Conservation (phyloP, 2,329 filamentous ascomycete genomes). For the Trichothecium roseum region DNA sequence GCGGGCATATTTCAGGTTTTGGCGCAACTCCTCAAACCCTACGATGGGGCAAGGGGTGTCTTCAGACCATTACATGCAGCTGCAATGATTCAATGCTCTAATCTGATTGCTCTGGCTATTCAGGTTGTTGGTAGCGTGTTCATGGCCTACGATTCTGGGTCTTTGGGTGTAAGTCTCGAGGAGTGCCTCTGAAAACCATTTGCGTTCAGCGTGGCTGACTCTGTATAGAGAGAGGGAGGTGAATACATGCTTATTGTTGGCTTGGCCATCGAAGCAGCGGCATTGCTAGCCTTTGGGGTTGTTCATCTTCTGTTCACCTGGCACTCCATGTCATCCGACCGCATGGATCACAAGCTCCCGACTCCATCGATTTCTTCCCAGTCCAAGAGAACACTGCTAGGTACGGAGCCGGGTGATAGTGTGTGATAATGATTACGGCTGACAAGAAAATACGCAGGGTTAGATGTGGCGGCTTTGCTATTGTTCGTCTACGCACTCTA, state of each 20-base stretch:
- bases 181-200: no score
- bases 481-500: conserved; percentile 30
- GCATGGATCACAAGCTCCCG: no score
- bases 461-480: conserved; percentile 17
- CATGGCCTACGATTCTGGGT: conserved; percentile 21
- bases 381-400: no score
- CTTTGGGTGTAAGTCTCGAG: conserved; percentile 23
- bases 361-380: no score
- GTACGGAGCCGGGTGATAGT: no score
- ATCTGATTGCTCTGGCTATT: conserved; percentile 22
- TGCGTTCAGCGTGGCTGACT: conserved; percentile 7
- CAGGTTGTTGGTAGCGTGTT: conserved; percentile 31
- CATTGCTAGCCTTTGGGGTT: conserved; percentile 9
- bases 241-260: conserved; percentile 30
- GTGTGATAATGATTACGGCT: no score
- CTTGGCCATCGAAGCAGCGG: conserved; percentile 26
- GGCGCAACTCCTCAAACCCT: conserved; percentile 35
- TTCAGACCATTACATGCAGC: conserved; percentile 22
- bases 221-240: conserved; percentile 20
- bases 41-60: conserved; percentile 30
- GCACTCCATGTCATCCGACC: conserved; percentile 15
- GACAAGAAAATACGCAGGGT: no score
- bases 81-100: conserved; percentile 21
- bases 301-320: conserved; percentile 27
- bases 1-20: conserved; percentile 32